Evolutionary conservation across 1,284 basidiomycete genomes (phyloP).

Genomic region (Erythrobasidium hasegawianum): DNA sequence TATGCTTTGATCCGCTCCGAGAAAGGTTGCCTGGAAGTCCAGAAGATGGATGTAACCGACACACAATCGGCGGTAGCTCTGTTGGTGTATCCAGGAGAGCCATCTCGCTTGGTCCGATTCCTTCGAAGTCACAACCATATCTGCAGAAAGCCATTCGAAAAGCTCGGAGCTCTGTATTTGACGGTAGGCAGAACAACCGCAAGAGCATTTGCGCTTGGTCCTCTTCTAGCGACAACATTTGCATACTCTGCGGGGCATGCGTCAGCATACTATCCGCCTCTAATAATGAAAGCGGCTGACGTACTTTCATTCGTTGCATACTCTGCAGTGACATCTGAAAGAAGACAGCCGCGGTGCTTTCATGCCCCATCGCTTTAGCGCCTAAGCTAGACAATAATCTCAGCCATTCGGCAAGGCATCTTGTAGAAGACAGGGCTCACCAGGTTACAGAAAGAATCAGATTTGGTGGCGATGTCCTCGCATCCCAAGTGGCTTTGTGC

Average conservation of each 20-base stretch:
- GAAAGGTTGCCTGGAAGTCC: not conserved
- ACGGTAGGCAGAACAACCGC: not conserved
- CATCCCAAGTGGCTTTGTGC: slow-evolving; percentile 7
- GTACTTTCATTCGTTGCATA: no score
- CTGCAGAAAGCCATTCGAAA: not conserved
- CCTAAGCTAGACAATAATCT: not conserved
- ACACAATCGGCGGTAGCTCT: not conserved
- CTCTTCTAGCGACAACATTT: not conserved
- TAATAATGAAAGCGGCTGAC: no score
- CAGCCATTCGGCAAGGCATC: no score
- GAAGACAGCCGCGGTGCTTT: not conserved
- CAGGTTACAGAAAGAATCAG: not conserved
- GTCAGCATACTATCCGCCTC: no score
- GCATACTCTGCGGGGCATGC: not conserved
- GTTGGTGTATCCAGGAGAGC: not conserved
- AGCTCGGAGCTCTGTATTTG: not conserved
- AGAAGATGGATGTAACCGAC: not conserved
- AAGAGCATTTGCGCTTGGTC: not conserved
- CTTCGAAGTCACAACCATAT: not conserved
- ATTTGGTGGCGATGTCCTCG: not conserved
- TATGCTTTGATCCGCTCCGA: not conserved
- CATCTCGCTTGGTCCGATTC: not conserved
- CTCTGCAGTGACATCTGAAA: not conserved
- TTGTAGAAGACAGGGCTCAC: not conserved
- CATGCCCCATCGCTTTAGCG: not conserved